phyloP scores from a whole-genome alignment of 768 basidiomycete genomes.

The Naganishia vishniacii region DNA sequence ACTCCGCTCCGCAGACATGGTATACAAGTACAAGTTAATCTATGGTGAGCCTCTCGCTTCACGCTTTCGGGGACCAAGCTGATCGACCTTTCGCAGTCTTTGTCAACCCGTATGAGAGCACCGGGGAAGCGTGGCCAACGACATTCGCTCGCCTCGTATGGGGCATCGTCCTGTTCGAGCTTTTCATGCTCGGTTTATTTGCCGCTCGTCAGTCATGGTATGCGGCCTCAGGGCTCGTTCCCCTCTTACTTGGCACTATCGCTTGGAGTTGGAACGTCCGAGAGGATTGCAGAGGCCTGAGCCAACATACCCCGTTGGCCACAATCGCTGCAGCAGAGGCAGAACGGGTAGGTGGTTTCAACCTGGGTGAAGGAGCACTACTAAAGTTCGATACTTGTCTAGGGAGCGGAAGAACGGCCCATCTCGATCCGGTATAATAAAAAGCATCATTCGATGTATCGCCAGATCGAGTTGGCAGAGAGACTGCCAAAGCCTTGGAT shows the following conservation, averaged over 20 bases:
- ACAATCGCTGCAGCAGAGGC: conserved; percentile 34
- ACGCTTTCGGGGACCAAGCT: background rate
- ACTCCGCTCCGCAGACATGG: conserved; percentile 56
- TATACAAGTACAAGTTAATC: conserved; percentile 95
- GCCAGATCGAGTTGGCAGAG: conserved; percentile 23
- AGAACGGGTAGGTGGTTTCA: background rate
- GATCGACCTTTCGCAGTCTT: conserved; percentile 60
- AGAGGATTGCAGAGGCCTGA: conserved; percentile 63
- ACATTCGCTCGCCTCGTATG: conserved; percentile 87
- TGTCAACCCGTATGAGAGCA: conserved; percentile 96
- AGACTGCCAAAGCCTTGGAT: conserved; percentile 26
- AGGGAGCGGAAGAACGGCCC: conserved; percentile 19
- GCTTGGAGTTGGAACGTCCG: conserved; percentile 77
- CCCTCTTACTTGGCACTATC: conserved; percentile 68
- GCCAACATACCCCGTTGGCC: conserved; percentile 76
- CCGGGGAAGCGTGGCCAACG: conserved; percentile 95
- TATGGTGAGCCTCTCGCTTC: conserved; percentile 61
- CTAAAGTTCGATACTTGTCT: background rate
- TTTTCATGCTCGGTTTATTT: conserved; percentile 97
- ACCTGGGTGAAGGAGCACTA: background rate
- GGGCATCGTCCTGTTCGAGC: conserved; percentile 84
- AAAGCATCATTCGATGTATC: conserved; percentile 18
- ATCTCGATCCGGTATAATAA: conserved; percentile 21
- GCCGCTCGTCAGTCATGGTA: conserved; percentile 61
- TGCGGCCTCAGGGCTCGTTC: conserved; percentile 62